A percentile compares a stretch with the other conserved stretches of the same genome.
These are phyloP conservation scores for Senecio squalidus DNA, from an alignment of 140 eudicot genomes.

Conservation along the genomic window DNA sequence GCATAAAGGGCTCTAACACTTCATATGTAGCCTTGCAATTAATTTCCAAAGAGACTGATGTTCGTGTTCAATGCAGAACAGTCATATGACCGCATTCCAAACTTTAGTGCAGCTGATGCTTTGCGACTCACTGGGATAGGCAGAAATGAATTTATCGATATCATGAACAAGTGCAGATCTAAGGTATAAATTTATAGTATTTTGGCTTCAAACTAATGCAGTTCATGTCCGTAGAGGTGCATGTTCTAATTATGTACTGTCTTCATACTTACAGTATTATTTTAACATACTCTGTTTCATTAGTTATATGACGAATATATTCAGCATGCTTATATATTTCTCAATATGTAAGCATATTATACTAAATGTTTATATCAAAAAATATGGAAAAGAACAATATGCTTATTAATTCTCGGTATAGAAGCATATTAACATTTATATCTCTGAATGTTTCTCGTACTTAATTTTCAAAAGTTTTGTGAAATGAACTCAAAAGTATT, in stretches of 20 bases:
- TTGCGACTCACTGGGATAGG: constrained; percentile 94
- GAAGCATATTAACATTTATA: too few relatives aligned
- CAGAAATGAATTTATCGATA: constrained; percentile 97
- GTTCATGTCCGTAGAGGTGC: background rate
- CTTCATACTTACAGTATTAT: too few relatives aligned
- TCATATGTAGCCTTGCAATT: background rate
- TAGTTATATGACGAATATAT: background rate
- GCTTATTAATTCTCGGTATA: too few relatives aligned
- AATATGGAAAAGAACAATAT: background rate
- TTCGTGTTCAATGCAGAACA: constrained; percentile 68
- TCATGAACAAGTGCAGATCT: constrained; percentile 99
- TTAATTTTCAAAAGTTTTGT: background rate
- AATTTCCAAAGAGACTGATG: constrained; percentile 17
- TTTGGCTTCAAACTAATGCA: constrained; percentile 10
- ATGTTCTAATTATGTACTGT: background rate
- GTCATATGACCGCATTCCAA: constrained; percentile 97
- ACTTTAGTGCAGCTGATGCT: constrained; percentile 98
- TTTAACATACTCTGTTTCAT: background rate
- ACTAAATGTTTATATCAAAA: background rate
- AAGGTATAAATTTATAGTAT: constrained; percentile 48
- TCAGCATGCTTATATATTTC: constrained; percentile 4
- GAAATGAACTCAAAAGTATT: background rate
- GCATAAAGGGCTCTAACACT: background rate
- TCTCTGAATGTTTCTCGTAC: too few relatives aligned
- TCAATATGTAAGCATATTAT: background rate